These are phyloP conservation scores for Talaromyces sp. DNA, from an alignment of 2,329 filamentous ascomycete genomes.

Conservation along the genomic window DNA sequence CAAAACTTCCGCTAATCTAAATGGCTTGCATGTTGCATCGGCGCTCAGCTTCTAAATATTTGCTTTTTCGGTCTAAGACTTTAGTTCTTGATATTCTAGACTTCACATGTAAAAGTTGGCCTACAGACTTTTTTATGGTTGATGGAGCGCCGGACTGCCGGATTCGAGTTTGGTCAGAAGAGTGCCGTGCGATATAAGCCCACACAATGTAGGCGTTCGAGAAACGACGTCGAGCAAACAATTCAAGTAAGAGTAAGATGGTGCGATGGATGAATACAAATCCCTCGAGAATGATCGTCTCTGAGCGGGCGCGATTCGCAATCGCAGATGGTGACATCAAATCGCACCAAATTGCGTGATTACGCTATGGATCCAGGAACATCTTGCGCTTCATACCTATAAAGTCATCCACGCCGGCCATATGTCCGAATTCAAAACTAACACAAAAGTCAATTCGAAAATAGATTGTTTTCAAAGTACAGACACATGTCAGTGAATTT, in stretches of 20 bases:
- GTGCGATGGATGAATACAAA: too few relatives aligned
- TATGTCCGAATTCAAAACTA: background rate
- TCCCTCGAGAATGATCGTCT: too few relatives aligned
- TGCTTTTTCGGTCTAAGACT: background rate
- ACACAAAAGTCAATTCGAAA: background rate
- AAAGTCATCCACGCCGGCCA: background rate
- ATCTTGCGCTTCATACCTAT: background rate
- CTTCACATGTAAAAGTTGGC: too few relatives aligned
- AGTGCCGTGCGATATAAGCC: background rate
- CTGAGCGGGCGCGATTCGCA: background rate
- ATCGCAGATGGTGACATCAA: background rate
- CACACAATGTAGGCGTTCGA: background rate
- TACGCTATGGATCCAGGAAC: background rate
- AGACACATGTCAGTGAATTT: background rate
- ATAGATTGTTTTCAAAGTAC: background rate
- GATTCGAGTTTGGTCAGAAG: background rate
- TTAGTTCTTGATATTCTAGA: background rate
- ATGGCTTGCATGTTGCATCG: background rate
- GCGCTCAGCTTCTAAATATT: background rate
- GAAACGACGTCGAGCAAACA: background rate
- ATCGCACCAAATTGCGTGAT: conserved; percentile 2
- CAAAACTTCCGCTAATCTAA: background rate
- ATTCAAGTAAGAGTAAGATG: too few relatives aligned
- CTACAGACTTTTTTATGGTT: background rate
- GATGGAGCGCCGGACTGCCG: background rate